Evolutionary conservation across 768 basidiomycete species (phyloP).

Genomic region (Amanita rubescens): DNA sequence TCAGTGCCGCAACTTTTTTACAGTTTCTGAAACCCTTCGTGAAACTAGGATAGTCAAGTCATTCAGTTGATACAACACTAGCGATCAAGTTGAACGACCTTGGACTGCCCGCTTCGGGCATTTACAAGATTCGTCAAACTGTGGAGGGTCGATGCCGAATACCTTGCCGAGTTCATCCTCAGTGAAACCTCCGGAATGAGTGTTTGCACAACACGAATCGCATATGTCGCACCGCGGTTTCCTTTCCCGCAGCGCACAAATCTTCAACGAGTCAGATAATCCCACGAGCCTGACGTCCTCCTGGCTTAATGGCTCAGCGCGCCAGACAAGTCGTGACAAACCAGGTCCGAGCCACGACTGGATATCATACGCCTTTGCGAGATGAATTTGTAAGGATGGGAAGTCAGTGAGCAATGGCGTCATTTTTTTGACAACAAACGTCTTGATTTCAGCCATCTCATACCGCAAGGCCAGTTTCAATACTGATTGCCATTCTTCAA

Average conservation of each 20-base stretch:
- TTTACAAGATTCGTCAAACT: no score
- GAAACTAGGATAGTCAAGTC: no score
- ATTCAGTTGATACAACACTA: no score
- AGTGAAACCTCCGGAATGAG: no score
- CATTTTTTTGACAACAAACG: not conserved
- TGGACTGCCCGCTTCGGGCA: no score
- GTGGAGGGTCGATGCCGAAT: no score
- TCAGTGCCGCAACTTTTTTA: no score
- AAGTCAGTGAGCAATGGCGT: not conserved
- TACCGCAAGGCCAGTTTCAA: not conserved
- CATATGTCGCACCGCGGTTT: constrained; percentile 9
- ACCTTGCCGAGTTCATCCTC: no score
- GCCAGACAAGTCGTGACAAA: not conserved
- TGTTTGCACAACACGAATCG: no score
- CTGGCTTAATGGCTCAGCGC: not conserved
- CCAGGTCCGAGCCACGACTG: not conserved
- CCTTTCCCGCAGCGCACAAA: not conserved
- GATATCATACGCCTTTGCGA: constrained; percentile 1
- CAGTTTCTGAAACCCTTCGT: no score
- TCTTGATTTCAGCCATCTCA: not conserved
- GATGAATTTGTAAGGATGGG: not conserved
- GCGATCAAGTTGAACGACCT: no score
- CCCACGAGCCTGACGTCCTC: not conserved
- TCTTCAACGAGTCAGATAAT: not conserved
- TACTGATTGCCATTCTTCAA: constrained; percentile 3